phyloP scores from a whole-genome alignment of 2,329 filamentous ascomycete species.

The Paecilomyces sp. region DNA sequence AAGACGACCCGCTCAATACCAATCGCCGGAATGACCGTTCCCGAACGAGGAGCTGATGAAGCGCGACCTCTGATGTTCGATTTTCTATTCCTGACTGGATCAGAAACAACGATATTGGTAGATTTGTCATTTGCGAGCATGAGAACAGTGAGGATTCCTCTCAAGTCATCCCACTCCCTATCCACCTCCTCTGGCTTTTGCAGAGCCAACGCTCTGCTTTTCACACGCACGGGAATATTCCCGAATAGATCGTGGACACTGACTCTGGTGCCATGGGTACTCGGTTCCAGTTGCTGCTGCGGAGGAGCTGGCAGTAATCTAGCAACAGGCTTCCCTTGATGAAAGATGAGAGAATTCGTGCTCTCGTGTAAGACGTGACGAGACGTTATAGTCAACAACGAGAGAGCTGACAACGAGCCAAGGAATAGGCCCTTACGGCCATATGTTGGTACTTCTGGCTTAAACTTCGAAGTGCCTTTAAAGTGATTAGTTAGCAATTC shows the following conservation, averaged over 20 bases:
- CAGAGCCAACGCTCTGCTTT: constrained; percentile 58
- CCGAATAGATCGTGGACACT: constrained; percentile 78
- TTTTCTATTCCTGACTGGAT: constrained; percentile 37
- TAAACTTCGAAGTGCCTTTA: constrained; percentile 72
- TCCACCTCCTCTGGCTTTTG: constrained; percentile 47
- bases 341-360: constrained; percentile 60
- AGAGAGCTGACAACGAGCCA: constrained; percentile 66
- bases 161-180: constrained; percentile 60
- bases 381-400: constrained; percentile 70
- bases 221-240: constrained; percentile 82
- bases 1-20: constrained; percentile 34
- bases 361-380: constrained; percentile 45
- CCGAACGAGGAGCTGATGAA: not conserved
- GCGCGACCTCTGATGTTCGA: constrained; percentile 21
- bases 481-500: constrained; percentile 4
- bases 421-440: constrained; percentile 70
- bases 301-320: constrained; percentile 56
- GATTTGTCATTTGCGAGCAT: constrained; percentile 61
- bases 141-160: constrained; percentile 53
- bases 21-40: constrained; percentile 7
- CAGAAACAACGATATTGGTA: constrained; percentile 53
- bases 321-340: constrained; percentile 60
- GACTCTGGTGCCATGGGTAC: constrained; percentile 66
- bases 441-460: constrained; percentile 43
- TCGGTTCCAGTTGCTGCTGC: constrained; percentile 50